Evolutionary conservation across 176 grass and related monocot species (phyloP).

Genomic region (Thinopyrum elongatum): DNA sequence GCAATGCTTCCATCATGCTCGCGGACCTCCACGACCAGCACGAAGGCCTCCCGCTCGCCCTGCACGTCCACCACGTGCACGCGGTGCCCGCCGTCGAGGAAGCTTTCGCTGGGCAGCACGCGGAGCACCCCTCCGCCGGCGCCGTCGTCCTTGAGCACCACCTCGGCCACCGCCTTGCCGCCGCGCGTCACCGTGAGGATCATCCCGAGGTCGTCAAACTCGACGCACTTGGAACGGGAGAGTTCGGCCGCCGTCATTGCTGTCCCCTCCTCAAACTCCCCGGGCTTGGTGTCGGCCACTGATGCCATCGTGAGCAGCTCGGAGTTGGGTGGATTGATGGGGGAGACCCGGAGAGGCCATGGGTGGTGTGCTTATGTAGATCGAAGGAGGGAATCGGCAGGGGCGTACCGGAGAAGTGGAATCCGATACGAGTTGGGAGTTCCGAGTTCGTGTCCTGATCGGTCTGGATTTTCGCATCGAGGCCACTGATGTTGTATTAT

Average conservation of each 20-base stretch:
- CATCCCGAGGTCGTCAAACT: background rate
- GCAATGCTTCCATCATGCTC: background rate
- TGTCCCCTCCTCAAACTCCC: background rate
- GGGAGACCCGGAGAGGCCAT: background rate
- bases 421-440: background rate
- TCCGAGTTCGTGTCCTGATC: background rate
- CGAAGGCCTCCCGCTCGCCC: background rate
- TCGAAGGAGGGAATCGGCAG: background rate
- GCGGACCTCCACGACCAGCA: background rate
- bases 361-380: background rate
- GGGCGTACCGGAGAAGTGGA: background rate
- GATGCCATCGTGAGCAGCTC: background rate
- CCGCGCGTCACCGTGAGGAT: background rate
- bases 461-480: background rate
- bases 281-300: background rate
- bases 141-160: background rate
- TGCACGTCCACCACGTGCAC: conserved; percentile 30
- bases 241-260: background rate
- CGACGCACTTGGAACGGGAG: background rate
- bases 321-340: background rate
- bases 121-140: background rate
- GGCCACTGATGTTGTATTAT: no score
- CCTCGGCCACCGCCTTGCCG: background rate
- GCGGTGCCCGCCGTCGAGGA: background rate
- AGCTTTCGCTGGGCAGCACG: conserved; percentile 11